Base-by-base conservation (phyloP, 805 yeast species). In the Ogataea parapolymorpha region DNA sequence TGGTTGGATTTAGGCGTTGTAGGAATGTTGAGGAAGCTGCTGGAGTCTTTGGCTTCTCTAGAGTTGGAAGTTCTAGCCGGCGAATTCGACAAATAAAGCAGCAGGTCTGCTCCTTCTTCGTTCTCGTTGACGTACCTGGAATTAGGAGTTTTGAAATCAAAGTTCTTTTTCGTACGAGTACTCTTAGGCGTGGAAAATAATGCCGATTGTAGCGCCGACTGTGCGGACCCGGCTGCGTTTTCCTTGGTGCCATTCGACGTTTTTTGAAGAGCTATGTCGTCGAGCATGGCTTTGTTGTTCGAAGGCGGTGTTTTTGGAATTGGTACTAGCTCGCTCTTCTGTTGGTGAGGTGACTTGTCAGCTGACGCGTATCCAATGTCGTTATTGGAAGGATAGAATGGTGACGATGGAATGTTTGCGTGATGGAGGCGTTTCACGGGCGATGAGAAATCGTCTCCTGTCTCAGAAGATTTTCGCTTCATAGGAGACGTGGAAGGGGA, bases 11-110 rank as follows among this genome's bases (percentile, higher is more conserved):
- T 59, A 20, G 63, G 65, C 6, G 63, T 60, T 9, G 62, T 55
- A 17, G 63, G 61, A 12, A 58, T 50, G 36, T 47, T 49, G 32
- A 54, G 39, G 16, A 44, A 45, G 11, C 35, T 28, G 33, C 27
- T 42, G 22, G 34, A 37, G 13, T 51, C 56, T 29, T 46, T 53
- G 11, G 43, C 30, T 5, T 53, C 56, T 26, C 39, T 40, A 4
- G 85, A 77, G 10, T 45, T 36, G 1, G 50, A 31, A 1, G 60
- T 53, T 40, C 62, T 50, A 1, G 63, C 63, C 1, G 95, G 95
- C 7, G 93, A 84, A 6, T 90, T 83, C 2, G 95, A 95, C 51
- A 87, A 67, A 61, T 77, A 87, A 77, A 87, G 75, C 46, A 87
- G 71, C 46, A 87, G 65, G 58, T 83, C 91, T 1, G 95, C 95